These are phyloP conservation scores for Camellia japonica DNA, from an alignment of 148 eudicot genomes.

Conservation along the genomic window DNA sequence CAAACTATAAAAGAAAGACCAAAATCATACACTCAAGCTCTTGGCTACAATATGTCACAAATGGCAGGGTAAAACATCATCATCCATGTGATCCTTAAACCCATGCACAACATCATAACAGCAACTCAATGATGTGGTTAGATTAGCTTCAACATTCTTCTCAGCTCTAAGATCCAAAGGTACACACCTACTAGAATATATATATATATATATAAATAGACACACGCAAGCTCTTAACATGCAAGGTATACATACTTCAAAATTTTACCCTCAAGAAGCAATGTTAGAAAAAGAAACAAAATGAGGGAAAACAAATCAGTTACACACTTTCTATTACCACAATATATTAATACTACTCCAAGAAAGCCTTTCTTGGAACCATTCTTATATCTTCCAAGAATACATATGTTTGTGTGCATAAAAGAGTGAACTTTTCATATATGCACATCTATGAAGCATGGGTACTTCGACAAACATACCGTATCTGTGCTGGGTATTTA, in stretches of 20 bases:
- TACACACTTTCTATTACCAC: not conserved
- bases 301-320: not conserved
- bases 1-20: not conserved
- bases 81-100: not conserved
- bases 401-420: not conserved
- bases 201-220: too few relatives aligned
- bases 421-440: not conserved
- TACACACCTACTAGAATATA: not conserved
- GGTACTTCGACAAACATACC: too few relatives aligned
- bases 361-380: not conserved
- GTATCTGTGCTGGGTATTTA: too few relatives aligned
- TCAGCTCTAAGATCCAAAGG: too few relatives aligned
- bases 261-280: not conserved
- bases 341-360: not conserved
- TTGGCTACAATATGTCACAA: not conserved
- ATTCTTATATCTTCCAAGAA: not conserved
- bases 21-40: not conserved
- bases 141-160: not conserved
- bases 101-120: not conserved
- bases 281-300: not conserved
- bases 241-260: not conserved
- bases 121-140: not conserved
- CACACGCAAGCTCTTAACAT: not conserved
- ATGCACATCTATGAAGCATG: not conserved
- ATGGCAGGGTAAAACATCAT: not conserved